Percentiles rank a stretch among this genome's conserved stretches.
Conservation (phyloP, 345 rosid genomes). For the Xanthoceras sorbifolium region DNA sequence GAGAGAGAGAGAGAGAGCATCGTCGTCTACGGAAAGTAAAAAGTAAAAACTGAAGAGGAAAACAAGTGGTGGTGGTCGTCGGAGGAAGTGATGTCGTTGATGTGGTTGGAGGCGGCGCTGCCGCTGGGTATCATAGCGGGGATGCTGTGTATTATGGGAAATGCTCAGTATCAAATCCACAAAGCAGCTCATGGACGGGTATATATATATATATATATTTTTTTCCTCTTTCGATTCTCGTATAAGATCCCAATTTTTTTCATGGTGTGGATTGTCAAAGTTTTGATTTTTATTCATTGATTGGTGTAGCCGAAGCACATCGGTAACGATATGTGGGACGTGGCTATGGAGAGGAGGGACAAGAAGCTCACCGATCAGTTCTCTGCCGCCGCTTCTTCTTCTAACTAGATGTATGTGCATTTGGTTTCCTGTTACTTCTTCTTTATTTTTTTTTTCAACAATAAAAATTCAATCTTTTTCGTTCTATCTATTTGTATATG, state of each 20-base stretch:
- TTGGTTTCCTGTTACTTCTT: constrained; percentile 17
- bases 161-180: constrained; percentile 89
- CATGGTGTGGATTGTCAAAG: constrained; percentile 6
- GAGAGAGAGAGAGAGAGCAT: background rate
- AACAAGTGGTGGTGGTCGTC: background rate
- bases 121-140: constrained; percentile 97
- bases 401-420: constrained; percentile 34
- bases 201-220: no score
- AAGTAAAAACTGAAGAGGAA: no score
- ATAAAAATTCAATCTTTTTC: background rate
- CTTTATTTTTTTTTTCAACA: background rate
- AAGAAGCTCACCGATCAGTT: constrained; percentile 70
- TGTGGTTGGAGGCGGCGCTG: constrained; percentile 77
- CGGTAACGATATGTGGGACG: constrained; percentile 92
- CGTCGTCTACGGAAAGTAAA: background rate
- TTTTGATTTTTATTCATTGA: background rate
- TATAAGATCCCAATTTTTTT: constrained; percentile 13
- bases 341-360: constrained; percentile 95
- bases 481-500: background rate
- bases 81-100: constrained; percentile 61
- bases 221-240: background rate
- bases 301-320: constrained; percentile 79
- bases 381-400: constrained; percentile 47
- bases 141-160: constrained; percentile 83
- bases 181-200: constrained; percentile 90